Percentiles rank a stretch among this genome's conserved stretches.
phyloP scores from a whole-genome alignment of 495 filamentous ascomycete genomes.

The Amniculicola lignicola region DNA sequence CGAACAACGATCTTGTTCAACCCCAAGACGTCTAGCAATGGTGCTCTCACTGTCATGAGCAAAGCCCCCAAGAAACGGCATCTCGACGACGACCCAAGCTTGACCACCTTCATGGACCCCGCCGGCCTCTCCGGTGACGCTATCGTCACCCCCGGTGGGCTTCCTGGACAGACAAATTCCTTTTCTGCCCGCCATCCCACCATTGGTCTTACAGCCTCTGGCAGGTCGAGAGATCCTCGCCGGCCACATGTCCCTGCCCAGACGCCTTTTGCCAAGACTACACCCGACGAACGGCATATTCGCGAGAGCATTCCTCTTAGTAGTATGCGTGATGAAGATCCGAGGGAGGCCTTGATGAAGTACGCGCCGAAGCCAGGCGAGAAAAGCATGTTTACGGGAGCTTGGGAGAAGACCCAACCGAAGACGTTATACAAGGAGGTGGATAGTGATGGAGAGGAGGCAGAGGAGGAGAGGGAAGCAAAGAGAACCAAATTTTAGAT shows the following conservation, averaged over 20 bases:
- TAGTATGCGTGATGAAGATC: constrained; percentile 96
- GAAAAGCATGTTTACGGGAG: constrained; percentile 89
- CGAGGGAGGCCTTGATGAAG: constrained; percentile 86
- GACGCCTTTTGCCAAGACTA: constrained; percentile 87
- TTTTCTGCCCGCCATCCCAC: constrained; percentile 66
- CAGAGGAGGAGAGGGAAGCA: constrained; percentile 65
- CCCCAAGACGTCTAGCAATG: constrained; percentile 72
- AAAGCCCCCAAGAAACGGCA: constrained; percentile 91
- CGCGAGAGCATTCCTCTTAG: constrained; percentile 82
- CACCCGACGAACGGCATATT: constrained; percentile 88
- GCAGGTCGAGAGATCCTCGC: constrained; percentile 71
- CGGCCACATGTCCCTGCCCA: constrained; percentile 76
- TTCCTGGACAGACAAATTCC: constrained; percentile 48
- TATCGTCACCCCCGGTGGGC: constrained; percentile 64
- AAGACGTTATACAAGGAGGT: constrained; percentile 82
- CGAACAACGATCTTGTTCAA: constrained; percentile 89
- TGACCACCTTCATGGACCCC: constrained; percentile 72
- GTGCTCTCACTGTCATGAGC: constrained; percentile 85
- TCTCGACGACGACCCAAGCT: constrained; percentile 82
- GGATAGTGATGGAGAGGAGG: constrained; percentile 83
- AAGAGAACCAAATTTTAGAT: constrained; percentile 21
- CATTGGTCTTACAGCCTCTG: constrained; percentile 74
- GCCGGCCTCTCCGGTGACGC: constrained; percentile 78
- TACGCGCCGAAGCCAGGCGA: constrained; percentile 94
- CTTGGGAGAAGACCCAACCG: constrained; percentile 90